Base-by-base conservation (phyloP, 352 stramenopile species). In the Globisporangium okanoganense region DNA sequence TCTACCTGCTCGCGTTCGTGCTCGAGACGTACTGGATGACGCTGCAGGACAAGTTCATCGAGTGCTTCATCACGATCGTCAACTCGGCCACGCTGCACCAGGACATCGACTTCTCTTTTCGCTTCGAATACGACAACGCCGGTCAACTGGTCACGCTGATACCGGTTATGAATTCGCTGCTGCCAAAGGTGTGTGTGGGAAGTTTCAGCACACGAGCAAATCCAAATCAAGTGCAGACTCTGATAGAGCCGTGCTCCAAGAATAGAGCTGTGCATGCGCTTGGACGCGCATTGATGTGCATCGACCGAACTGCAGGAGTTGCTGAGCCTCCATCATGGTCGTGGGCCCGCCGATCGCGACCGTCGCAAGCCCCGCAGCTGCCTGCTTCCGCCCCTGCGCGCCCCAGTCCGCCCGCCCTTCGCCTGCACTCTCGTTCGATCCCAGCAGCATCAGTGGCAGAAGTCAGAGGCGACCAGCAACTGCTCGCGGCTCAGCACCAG, bases 1-100 rank as follows among this genome's bases (percentile, higher is more conserved):
- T 64, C 25, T 61, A 69, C 6, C 31, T 75, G 43, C 57, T 81
- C 53, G 54, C 59, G 5, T 81, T 81, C 47, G 61, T 81, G 41
- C 48, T 81, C 40, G 70, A 79, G 55, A 67, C 64, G 44, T 71
- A 81, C 53, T 74, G 58, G 33, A 59, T 56, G 31, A 48, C 56
- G 44, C 44, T 62, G 13, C 44, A 56, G 44, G 45, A 44, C 29
- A 62, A 62, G 35, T 31, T 56, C 56, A 55, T 62, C 9, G 56
- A 33, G 13, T 62, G 45, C 43, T 62, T 62, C 56, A 45, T 61
- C 43, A 47, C 56, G 56, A 61, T 61, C 44, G 16, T 62, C 44
- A 62, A 48, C 56, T 48, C 44, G 22, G 56, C 45, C 13, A 62
- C 47, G 43, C n/a, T 56, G n/a, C 56, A 55, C 45, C 45, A 62